A percentile compares a stretch with the other conserved stretches of the same genome.
Evolutionary conservation across 805 yeast genomes (phyloP).

Genomic region (Saccharomyces cerevisiae): DNA sequence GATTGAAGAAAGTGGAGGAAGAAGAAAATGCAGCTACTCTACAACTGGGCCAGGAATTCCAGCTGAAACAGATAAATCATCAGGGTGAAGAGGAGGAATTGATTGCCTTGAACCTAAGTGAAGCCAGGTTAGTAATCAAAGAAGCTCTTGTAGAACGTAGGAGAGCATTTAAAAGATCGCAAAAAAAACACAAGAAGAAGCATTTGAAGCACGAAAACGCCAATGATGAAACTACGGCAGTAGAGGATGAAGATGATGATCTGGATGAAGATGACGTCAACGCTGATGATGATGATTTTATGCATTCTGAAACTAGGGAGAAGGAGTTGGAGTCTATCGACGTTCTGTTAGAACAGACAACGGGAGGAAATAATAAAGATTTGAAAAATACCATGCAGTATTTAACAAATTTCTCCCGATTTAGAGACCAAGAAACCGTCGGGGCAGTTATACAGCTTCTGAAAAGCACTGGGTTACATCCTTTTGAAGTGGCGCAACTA

Average conservation of each 20-base stretch:
- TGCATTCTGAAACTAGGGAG: constrained; percentile 43
- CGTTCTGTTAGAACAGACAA: constrained; percentile 27
- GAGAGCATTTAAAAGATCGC: constrained; percentile 40
- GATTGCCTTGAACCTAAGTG: constrained; percentile 80
- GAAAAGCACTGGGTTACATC: constrained; percentile 71
- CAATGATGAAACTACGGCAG: constrained; percentile 15
- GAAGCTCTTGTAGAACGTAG: constrained; percentile 77
- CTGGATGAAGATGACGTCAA: constrained; percentile 20
- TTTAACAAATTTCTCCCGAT: constrained; percentile 76
- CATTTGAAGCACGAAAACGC: constrained; percentile 20
- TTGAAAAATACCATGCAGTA: constrained; percentile 87
- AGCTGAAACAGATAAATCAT: constrained; percentile 68
- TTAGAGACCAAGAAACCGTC: constrained; percentile 85
- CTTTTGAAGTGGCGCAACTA: constrained; percentile 86
- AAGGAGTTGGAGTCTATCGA: constrained; percentile 32
- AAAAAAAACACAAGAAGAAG: constrained; percentile 5
- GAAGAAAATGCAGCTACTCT: constrained; percentile 88
- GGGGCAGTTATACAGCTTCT: constrained; percentile 86
- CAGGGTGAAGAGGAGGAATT: constrained; percentile 70
- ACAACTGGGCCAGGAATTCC: constrained; percentile 90
- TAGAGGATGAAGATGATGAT: constrained; percentile 2
- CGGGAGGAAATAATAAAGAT: constrained; percentile 75
- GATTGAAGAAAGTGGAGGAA: constrained; percentile 58
- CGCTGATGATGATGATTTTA: constrained; percentile 29
- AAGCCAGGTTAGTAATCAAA: constrained; percentile 81